Base-by-base conservation (phyloP, 2,329 filamentous ascomycete genomes). In the Penicillium sp. region DNA sequence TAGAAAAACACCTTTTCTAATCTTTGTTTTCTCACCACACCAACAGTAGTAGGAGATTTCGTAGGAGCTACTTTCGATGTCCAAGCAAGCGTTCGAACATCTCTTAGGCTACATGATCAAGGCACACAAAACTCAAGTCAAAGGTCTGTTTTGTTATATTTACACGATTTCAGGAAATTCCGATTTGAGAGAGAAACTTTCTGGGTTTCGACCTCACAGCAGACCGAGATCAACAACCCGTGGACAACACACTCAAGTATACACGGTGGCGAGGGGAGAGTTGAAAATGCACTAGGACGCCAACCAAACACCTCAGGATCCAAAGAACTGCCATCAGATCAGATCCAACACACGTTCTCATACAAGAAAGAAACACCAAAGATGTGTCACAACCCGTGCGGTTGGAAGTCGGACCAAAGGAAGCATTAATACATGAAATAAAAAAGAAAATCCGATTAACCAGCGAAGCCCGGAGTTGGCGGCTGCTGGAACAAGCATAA, bases 221-320 rank as follows among this genome's bases (percentile, higher is more conserved):
- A 38, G 54, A 58, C 34, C 27, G 46, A 58, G 50, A 55, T 38
- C 34, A 34, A 53, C 18, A 47, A 44, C 47, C 46, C 48, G 18
- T 18, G 18, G 57, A 62, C 63, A 58, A 57, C 60, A n/a, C 38
- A 40, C 6, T 40, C 38, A 40, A 46, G 57, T 54, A 62, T 47
- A 58, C 34, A 60, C 18, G 42, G 57, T 61, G 58, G 62, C 60
- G 61, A 67, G 67, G 59, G 63, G 68, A 71, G 65, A 67, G 67
- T 67, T 63, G 64, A 64, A 48, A 56, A 58, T 55, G 59, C 54
- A 52, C 59, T 48, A 55, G 48, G 54, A 65, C 63, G 62, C 63
- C 63, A 47, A 38, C 43, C 47, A 50, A 64, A 65, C 63, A 64
- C 63, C 63, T 59, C 55, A 49, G 58, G 45, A 54, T 49, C 55